These are phyloP conservation scores for Xylariaceae sp. DNA, from an alignment of 2,329 filamentous ascomycete genomes.

Conservation along the genomic window DNA sequence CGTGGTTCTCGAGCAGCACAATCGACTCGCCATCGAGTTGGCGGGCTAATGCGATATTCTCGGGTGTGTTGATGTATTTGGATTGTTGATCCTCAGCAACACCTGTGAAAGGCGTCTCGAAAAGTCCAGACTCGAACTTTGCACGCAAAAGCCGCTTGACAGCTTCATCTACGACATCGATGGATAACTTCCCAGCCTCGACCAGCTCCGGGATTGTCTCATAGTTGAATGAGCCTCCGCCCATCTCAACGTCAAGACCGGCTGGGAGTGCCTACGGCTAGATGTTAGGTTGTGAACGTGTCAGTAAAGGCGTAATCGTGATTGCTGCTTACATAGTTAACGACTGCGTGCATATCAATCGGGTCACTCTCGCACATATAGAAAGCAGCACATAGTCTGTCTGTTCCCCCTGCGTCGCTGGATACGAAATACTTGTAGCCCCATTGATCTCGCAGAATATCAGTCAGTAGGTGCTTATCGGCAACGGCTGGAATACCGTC, in stretches of 20 bases:
- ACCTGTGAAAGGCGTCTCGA: constrained; percentile 66
- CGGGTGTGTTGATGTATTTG: constrained; percentile 60
- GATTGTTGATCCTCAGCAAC: constrained; percentile 54
- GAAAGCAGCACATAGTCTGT: constrained; percentile 64
- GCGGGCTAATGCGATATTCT: constrained; percentile 56
- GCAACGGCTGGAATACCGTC: constrained; percentile 69
- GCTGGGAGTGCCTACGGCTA: constrained; percentile 55
- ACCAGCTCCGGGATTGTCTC: constrained; percentile 65
- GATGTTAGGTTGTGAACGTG: not conserved
- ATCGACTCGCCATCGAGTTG: constrained; percentile 64
- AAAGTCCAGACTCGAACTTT: constrained; percentile 69
- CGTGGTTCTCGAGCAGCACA: constrained; percentile 58
- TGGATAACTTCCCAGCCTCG: constrained; percentile 57
- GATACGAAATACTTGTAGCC: constrained; percentile 67
- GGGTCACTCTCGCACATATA: constrained; percentile 59
- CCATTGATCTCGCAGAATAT: constrained; percentile 70
- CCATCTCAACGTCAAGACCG: constrained; percentile 75
- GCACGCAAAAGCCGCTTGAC: constrained; percentile 63
- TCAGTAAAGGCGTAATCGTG: too few relatives aligned
- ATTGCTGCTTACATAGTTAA: constrained; percentile 45
- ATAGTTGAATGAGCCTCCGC: constrained; percentile 70
- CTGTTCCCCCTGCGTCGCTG: constrained; percentile 68
- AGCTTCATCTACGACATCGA: constrained; percentile 61
- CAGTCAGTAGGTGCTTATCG: constrained; percentile 62
- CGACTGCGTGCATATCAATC: constrained; percentile 64